Conservation (phyloP, 2,329 filamentous ascomycete species). For the Colletotrichum spaethianum region DNA sequence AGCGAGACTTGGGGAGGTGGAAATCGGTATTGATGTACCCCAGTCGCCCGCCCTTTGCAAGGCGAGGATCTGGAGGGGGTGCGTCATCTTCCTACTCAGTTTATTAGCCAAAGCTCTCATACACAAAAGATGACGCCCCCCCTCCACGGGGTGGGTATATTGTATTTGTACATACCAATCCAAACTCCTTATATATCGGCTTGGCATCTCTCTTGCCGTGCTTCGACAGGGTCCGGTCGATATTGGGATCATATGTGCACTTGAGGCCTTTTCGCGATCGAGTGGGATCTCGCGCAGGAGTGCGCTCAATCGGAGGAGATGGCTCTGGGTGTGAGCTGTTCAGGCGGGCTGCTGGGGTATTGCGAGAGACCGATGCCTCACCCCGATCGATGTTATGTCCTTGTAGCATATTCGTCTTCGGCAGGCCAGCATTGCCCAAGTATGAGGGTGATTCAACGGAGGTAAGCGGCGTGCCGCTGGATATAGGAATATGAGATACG, state of each 20-base stretch:
- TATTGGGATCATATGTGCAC: constrained; percentile 73
- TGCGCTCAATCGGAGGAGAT: constrained; percentile 55
- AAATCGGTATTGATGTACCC: constrained; percentile 79
- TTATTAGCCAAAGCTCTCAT: constrained; percentile 71
- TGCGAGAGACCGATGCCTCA: constrained; percentile 47
- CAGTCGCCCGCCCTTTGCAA: constrained; percentile 76
- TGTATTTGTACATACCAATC: constrained; percentile 73
- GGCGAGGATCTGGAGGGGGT: constrained; percentile 85
- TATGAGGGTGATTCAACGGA: constrained; percentile 66
- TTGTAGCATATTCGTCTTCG: constrained; percentile 70
- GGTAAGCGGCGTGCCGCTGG: constrained; percentile 66
- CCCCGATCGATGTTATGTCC: constrained; percentile 60
- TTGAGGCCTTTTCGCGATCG: constrained; percentile 69
- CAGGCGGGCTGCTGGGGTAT: constrained; percentile 47
- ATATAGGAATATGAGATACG: constrained; percentile 59
- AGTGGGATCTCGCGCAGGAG: constrained; percentile 70
- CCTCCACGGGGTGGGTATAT: constrained; percentile 55
- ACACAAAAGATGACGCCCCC: constrained; percentile 74
- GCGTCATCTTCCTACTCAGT: constrained; percentile 82
- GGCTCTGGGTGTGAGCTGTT: constrained; percentile 52
- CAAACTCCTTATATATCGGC: constrained; percentile 75
- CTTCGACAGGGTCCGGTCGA: constrained; percentile 65
- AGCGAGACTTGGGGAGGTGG: constrained; percentile 79
- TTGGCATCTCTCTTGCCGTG: constrained; percentile 70
- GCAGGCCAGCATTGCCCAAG: constrained; percentile 62